Percentiles rank a stretch among this genome's conserved stretches.
Evolutionary conservation across 2,329 filamentous ascomycete species (phyloP).

Genomic region (Nothophoma quercina): DNA sequence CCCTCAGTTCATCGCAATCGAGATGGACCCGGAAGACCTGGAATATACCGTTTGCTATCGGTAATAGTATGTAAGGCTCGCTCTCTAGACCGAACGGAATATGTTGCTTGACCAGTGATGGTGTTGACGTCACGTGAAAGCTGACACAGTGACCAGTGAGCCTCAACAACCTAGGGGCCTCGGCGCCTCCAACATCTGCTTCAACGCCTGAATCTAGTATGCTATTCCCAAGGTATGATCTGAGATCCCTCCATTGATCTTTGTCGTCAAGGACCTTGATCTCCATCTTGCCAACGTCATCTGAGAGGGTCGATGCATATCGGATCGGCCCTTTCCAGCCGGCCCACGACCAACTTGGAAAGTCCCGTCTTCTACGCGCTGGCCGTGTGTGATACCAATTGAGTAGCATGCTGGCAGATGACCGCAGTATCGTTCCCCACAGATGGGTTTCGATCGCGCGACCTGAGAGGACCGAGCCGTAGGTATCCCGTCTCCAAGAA

Average conservation of each 20-base stretch:
- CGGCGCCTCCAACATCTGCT: background rate
- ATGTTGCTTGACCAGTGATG: too few relatives aligned
- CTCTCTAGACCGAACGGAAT: too few relatives aligned
- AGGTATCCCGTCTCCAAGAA: too few relatives aligned
- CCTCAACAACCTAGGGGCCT: background rate
- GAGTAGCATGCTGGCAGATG: background rate
- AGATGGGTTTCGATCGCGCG: too few relatives aligned
- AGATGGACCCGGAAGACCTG: too few relatives aligned
- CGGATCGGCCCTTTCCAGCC: background rate
- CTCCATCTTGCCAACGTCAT: background rate
- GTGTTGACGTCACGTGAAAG: background rate
- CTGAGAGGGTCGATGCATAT: background rate
- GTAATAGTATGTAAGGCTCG: too few relatives aligned
- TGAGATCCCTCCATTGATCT: background rate
- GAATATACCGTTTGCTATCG: too few relatives aligned
- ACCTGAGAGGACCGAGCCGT: too few relatives aligned
- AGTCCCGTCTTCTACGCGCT: background rate
- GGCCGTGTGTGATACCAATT: background rate
- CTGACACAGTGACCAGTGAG: background rate
- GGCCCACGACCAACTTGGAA: background rate
- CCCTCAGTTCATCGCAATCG: too few relatives aligned
- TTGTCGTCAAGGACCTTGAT: background rate
- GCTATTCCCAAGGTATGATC: background rate
- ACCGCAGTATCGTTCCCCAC: background rate
- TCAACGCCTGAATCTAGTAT: background rate